Conservation (phyloP, 805 yeast genomes). For the Pichia californica region DNA sequence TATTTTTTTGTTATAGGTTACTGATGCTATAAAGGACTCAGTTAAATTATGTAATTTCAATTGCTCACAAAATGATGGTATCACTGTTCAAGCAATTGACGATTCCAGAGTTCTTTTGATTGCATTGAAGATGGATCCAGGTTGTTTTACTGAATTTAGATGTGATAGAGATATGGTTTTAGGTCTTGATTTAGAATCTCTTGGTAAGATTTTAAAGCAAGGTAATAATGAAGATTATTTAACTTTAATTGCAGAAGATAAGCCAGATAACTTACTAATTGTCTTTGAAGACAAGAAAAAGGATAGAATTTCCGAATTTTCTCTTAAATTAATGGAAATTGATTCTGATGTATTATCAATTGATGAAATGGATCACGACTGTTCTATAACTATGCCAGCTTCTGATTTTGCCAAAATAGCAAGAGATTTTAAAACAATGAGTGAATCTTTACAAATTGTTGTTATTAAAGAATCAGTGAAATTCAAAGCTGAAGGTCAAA, state of each 20-base stretch:
- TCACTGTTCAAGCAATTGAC: conserved; percentile 95
- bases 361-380: conserved; percentile 89
- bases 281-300: conserved; percentile 87
- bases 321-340: conserved; percentile 89
- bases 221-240: conserved; percentile 86
- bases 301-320: conserved; percentile 89
- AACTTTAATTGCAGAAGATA: conserved; percentile 75
- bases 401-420: conserved; percentile 83
- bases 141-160: conserved; percentile 86
- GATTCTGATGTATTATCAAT: conserved; percentile 91
- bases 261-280: conserved; percentile 68
- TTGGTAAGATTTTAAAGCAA: conserved; percentile 82
- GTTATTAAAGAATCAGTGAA: conserved; percentile 91
- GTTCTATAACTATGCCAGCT: conserved; percentile 82
- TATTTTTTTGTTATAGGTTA: conserved; percentile 37
- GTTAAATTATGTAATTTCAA: conserved; percentile 94
- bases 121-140: conserved; percentile 78
- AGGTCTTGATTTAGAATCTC: conserved; percentile 85
- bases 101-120: conserved; percentile 93
- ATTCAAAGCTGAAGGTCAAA: conserved; percentile 85
- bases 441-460: conserved; percentile 79
- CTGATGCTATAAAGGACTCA: conserved; percentile 91
- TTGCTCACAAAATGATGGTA: conserved; percentile 83
- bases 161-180: conserved; percentile 90
- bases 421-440: conserved; percentile 77